Evolutionary conservation across 345 rosid species (phyloP).

Genomic region (Noccaea bulbosa): DNA sequence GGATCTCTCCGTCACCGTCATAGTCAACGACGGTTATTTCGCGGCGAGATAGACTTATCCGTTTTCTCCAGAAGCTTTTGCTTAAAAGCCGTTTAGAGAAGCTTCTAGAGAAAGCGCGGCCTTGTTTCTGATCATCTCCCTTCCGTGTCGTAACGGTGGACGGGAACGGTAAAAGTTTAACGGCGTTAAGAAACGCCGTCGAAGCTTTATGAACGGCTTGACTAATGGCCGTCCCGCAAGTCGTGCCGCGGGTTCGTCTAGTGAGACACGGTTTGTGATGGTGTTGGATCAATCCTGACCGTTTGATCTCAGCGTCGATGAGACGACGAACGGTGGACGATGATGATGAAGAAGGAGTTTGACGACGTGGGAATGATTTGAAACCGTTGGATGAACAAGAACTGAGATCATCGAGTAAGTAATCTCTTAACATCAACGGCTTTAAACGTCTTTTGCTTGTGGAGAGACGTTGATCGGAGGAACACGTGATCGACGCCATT

Average conservation of each 20-base stretch:
- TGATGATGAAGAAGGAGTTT: constrained; percentile 47
- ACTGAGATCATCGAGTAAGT: constrained; percentile 70
- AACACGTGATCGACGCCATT: constrained; percentile 43
- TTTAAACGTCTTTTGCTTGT: constrained; percentile 45
- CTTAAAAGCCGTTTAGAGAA: constrained; percentile 57
- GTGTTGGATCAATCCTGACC: constrained; percentile 36
- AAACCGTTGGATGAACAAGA: constrained; percentile 93
- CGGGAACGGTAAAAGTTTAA: constrained; percentile 61
- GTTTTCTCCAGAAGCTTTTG: constrained; percentile 60
- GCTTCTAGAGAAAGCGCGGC: constrained; percentile 47
- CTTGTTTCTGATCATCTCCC: constrained; percentile 23
- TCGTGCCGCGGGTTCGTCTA: constrained; percentile 40
- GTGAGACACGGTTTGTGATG: constrained; percentile 36
- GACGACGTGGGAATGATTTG: constrained; percentile 82
- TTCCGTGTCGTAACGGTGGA: constrained; percentile 38
- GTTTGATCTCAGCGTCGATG: constrained; percentile 66
- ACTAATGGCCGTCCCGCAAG: constrained; percentile 48
- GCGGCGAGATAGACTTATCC: constrained; percentile 28
- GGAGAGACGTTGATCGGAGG: constrained; percentile 42
- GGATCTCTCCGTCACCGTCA: constrained; percentile 35
- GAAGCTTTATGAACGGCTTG: constrained; percentile 73
- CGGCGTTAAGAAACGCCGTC: constrained; percentile 58
- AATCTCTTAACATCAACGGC: constrained; percentile 76
- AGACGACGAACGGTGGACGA: constrained; percentile 65
- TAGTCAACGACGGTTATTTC: neutral